A percentile compares a stretch with the other conserved stretches of the same genome.
These are phyloP conservation scores for Naumovozyma baii DNA, from an alignment of 805 yeast species.

Conservation along the genomic window DNA sequence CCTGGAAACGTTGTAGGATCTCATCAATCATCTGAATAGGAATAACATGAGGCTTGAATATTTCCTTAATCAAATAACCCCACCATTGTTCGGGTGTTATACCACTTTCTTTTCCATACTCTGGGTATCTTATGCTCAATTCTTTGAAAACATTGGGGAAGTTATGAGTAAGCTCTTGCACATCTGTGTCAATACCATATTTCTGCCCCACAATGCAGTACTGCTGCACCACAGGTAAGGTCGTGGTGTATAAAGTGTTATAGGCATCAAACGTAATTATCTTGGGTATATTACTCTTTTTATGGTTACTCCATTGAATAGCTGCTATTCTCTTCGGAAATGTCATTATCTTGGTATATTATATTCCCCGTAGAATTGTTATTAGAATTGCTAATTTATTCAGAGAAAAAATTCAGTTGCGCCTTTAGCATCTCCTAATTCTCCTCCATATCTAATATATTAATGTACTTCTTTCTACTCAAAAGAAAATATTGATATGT, in stretches of 20 bases:
- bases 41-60: slow-evolving; percentile 32
- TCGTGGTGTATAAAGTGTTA: slow-evolving; percentile 54
- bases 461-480: no score
- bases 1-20: slow-evolving; percentile 40
- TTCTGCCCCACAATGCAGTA: slow-evolving; percentile 41
- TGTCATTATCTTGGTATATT: no score
- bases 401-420: no score
- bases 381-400: no score
- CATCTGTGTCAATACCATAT: slow-evolving; percentile 34
- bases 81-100: slow-evolving; percentile 45
- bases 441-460: no score
- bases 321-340: slow-evolving; percentile 12
- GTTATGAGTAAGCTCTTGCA: slow-evolving; percentile 15
- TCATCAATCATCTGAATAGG: slow-evolving; percentile 36
- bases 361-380: neutral
- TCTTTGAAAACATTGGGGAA: slow-evolving; percentile 31
- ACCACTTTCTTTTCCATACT: slow-evolving; percentile 44
- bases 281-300: slow-evolving; percentile 28
- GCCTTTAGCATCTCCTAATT: no score
- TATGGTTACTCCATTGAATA: slow-evolving; percentile 6
- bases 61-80: slow-evolving; percentile 38
- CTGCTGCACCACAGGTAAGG: slow-evolving; percentile 42
- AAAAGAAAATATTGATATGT: no score
- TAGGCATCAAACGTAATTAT: slow-evolving; percentile 60
- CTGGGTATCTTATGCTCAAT: slow-evolving; percentile 39